Base-by-base conservation (phyloP, 805 yeast genomes). In the Candida silvatica region DNA sequence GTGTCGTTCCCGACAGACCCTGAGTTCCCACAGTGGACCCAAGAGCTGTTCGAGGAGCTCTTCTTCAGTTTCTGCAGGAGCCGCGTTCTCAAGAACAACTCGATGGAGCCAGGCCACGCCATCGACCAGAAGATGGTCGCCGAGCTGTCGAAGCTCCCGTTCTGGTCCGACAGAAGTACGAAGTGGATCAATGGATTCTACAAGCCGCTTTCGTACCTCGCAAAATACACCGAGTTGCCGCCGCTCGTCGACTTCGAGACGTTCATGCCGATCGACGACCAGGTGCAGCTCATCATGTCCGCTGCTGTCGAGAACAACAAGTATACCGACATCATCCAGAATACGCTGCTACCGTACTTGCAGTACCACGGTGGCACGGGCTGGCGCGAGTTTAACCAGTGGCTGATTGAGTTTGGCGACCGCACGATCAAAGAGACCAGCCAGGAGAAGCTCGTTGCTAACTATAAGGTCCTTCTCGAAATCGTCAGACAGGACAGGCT, bases 141-240 rank as follows among this genome's bases (percentile, higher is more conserved):
- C 3, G 4, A 5, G 4, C 12, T 43, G n/a, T 25, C 19, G n/a
- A 11, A 22, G 2, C 32, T 34, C 0, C 14, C 31, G 2, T 40
- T 31, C 12, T 30, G 32, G 18, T 37, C 49, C 1, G 17, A 27
- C 1, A 39, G 37, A 3, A 33, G 52, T 14, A 32, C 39, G 3
- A 29, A 24, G 11, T 54, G 59, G 58, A 24, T 52, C 17, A 15
- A 20, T 5, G 45, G 45, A 5, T 44, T 48, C 26, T 51, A 48
- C 19, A 29, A 14, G 4, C 59, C 61, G 1, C 19, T 55, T 7
- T 31, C 42, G 3, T 24, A 17, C 12, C 32, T 54, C 15, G 31
- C 47, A 4, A 12, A 18, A 3, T 20, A 23, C 23, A 25, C 39
- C 2, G 19, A 37, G 15, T 24, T 42, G 2, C 47, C 51, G 3